Percentiles rank a stretch among this genome's conserved stretches.
phyloP scores from a whole-genome alignment of 257 asterid genomes.

The Nicotiana paniculata region DNA sequence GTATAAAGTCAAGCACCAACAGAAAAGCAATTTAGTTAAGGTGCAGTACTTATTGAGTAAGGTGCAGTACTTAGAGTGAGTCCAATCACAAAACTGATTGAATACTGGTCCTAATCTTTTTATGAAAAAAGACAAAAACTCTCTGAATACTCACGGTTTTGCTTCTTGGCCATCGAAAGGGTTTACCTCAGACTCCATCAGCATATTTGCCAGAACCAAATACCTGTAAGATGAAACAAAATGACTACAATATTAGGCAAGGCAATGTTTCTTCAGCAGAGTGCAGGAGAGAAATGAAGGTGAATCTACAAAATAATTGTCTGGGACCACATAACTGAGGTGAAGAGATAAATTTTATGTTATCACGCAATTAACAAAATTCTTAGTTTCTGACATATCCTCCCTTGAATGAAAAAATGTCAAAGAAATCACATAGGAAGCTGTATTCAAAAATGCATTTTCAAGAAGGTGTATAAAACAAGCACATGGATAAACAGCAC shows the following conservation, averaged over 20 bases:
- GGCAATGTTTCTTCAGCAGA: background rate
- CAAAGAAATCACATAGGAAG: background rate
- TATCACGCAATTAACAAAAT: background rate
- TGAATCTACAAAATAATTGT: background rate
- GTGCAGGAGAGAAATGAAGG: background rate
- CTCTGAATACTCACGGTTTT: conserved; percentile 63
- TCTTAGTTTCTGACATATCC: background rate
- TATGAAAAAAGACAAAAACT: background rate
- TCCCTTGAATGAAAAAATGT: background rate
- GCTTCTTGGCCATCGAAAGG: conserved; percentile 99
- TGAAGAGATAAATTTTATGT: background rate
- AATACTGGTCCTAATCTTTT: background rate
- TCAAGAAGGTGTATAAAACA: background rate
- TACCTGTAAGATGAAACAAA: conserved; percentile 45
- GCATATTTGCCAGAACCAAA: conserved; percentile 97
- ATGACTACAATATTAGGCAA: background rate
- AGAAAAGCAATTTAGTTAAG: background rate
- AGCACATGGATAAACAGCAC: background rate
- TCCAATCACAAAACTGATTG: background rate
- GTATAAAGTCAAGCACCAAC: background rate
- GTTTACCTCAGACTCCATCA: conserved; percentile 96
- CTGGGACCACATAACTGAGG: background rate
- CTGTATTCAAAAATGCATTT: background rate
- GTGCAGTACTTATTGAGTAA: background rate
- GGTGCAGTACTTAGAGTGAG: background rate